These are phyloP conservation scores for Kitagawia praeruptora DNA, from an alignment of 129 eudicot species.

Conservation along the genomic window DNA sequence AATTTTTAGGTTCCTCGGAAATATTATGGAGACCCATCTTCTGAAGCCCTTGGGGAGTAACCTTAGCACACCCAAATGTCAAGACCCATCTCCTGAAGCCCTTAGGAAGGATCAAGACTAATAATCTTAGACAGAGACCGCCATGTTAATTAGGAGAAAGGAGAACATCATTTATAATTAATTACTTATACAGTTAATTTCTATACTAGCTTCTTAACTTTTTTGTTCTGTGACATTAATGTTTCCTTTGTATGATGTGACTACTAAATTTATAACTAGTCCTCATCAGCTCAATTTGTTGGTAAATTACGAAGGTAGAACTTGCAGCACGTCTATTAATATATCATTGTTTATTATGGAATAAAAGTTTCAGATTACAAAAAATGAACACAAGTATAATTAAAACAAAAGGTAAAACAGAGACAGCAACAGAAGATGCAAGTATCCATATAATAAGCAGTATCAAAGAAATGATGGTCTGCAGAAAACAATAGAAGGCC, in stretches of 20 bases:
- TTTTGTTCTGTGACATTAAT: not conserved
- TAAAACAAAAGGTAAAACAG: not conserved
- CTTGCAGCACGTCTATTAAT: not conserved
- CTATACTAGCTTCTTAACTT: not conserved
- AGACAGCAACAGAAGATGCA: not conserved
- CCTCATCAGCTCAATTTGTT: not conserved
- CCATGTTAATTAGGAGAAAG: not conserved
- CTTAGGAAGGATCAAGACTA: too few relatives aligned
- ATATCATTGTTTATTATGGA: too few relatives aligned
- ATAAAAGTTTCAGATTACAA: not conserved
- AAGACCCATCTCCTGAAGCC: too few relatives aligned
- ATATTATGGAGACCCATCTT: not conserved
- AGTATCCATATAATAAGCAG: too few relatives aligned
- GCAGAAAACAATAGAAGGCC: not conserved
- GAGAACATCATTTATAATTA: not conserved
- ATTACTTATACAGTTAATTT: too few relatives aligned
- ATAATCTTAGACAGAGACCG: not conserved
- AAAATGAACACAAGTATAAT: not conserved
- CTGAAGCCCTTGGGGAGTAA: not conserved
- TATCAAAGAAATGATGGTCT: not conserved
- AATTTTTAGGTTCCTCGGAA: not conserved
- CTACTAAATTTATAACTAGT: not conserved
- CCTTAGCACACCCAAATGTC: too few relatives aligned
- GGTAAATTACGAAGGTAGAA: too few relatives aligned
- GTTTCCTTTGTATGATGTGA: not conserved